Evolutionary conservation across 1,139 yeast genomes (phyloP).

Genomic region (Candida pseudoviswanathii): DNA sequence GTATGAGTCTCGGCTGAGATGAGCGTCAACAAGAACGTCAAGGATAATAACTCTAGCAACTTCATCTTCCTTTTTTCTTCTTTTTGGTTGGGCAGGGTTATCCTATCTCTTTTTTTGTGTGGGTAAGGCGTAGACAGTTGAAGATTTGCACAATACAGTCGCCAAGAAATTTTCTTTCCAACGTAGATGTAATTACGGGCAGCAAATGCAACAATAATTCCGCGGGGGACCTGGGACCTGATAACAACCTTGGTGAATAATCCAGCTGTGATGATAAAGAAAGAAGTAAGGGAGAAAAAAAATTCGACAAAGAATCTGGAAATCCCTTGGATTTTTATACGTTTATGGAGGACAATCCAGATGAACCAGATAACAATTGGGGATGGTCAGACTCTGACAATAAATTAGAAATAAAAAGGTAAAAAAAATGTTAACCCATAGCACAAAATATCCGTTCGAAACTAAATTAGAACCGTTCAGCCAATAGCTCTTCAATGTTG

Average conservation of each 20-base stretch:
- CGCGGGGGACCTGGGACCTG: neutral
- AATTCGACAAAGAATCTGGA: neutral
- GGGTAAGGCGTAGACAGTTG: no score
- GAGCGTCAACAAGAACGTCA: slow-evolving; percentile 12
- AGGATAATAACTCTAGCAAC: slow-evolving; percentile 7
- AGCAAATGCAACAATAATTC: no score
- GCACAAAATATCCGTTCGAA: neutral
- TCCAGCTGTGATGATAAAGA: neutral
- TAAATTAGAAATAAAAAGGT: neutral
- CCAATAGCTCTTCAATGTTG: neutral
- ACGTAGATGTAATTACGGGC: neutral
- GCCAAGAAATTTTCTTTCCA: neutral
- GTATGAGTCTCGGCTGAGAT: slow-evolving; percentile 49
- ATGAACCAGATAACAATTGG: neutral
- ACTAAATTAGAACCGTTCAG: neutral
- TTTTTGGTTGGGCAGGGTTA: no score
- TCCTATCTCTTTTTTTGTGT: no score
- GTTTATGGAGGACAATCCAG: neutral
- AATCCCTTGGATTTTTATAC: neutral
- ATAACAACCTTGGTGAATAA: neutral
- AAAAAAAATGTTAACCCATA: neutral
- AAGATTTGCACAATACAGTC: neutral
- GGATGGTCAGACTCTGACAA: neutral
- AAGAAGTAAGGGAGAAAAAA: neutral
- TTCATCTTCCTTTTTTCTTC: slow-evolving; percentile 5